Percentiles rank a stretch among this genome's conserved stretches.
phyloP scores from a whole-genome alignment of 768 basidiomycete genomes.

The Pulveroboletus ravenelii region DNA sequence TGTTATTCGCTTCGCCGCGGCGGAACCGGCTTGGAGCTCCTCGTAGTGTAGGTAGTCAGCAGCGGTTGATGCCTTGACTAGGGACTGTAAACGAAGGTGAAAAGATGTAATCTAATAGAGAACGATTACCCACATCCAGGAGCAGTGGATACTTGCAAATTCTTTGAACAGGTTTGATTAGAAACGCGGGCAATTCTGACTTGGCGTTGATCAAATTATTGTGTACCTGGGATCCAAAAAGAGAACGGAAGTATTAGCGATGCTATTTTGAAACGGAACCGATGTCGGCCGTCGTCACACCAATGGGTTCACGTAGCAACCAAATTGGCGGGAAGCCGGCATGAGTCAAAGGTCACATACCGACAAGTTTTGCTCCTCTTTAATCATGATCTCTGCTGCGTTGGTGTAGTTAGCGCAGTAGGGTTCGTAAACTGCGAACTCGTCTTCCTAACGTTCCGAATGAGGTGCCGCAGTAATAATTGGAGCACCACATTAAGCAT shows the following conservation, averaged over 20 bases:
- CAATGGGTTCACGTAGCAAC: conserved; percentile 21
- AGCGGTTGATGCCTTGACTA: conserved; percentile 66
- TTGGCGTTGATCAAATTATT: conserved; percentile 85
- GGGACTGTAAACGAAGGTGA: conserved; percentile 42
- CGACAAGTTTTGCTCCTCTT: conserved; percentile 79
- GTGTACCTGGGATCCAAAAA: conserved; percentile 47
- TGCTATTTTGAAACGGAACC: conserved; percentile 17
- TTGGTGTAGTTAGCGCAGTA: conserved; percentile 94
- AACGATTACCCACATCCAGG: conserved; percentile 62
- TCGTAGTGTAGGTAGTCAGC: conserved; percentile 66
- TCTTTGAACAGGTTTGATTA: conserved; percentile 98
- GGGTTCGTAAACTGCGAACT: conserved; percentile 93
- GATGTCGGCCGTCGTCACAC: conserved; percentile 21
- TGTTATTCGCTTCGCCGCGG: conserved; percentile 87
- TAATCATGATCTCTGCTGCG: conserved; percentile 79
- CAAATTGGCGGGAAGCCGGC: conserved; percentile 1
- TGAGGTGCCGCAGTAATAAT: conserved; percentile 34
- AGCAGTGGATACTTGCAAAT: conserved; percentile 98
- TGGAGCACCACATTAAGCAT: conserved; percentile 39
- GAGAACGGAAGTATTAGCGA: conserved; percentile 11
- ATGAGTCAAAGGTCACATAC: conserved; percentile 45
- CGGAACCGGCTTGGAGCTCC: conserved; percentile 79
- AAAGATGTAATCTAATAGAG: conserved; percentile 9
- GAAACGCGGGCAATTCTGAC: conserved; percentile 90
- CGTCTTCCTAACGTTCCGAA: conserved; percentile 78